A percentile compares a stretch with the other conserved stretches of the same genome.
Evolutionary conservation across 2,329 filamentous ascomycete species (phyloP).

Genomic region (Penicillium paneum): DNA sequence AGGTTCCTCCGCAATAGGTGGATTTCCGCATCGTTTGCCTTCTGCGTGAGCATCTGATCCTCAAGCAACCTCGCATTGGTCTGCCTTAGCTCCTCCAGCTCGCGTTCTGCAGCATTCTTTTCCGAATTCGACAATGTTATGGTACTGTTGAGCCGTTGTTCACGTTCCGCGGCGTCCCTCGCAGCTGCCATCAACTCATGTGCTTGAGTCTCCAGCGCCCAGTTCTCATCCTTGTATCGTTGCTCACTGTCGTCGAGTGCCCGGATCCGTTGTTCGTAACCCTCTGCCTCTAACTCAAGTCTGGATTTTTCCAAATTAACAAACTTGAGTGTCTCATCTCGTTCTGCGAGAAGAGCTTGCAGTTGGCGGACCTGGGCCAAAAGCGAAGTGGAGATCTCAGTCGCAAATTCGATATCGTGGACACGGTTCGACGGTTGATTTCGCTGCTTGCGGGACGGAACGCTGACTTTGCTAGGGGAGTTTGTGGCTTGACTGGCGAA

Average conservation of each 20-base stretch:
- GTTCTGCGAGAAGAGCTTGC: slow-evolving; percentile 78
- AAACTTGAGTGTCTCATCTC: slow-evolving; percentile 78
- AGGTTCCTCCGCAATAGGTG: slow-evolving; percentile 78
- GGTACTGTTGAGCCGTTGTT: slow-evolving; percentile 73
- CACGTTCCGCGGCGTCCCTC: slow-evolving; percentile 74
- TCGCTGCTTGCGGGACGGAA: slow-evolving; percentile 81
- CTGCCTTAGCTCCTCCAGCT: slow-evolving; percentile 85
- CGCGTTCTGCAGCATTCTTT: slow-evolving; percentile 74
- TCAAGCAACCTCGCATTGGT: slow-evolving; percentile 74
- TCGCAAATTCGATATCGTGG: slow-evolving; percentile 97
- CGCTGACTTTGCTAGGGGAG: slow-evolving; percentile 84
- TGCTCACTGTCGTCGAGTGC: slow-evolving; percentile 89
- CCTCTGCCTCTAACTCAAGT: slow-evolving; percentile 78
- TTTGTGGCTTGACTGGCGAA: slow-evolving; percentile 80
- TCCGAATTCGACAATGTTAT: slow-evolving; percentile 69
- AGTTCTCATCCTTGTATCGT: slow-evolving; percentile 97
- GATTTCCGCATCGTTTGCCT: slow-evolving; percentile 85
- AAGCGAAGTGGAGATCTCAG: slow-evolving; percentile 92
- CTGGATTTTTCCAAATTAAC: slow-evolving; percentile 71
- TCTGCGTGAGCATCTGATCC: slow-evolving; percentile 71
- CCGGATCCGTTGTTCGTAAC: slow-evolving; percentile 74
- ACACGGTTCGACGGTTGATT: slow-evolving; percentile 86
- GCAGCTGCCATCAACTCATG: slow-evolving; percentile 74
- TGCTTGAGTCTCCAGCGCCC: slow-evolving; percentile 89
- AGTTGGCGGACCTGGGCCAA: slow-evolving; percentile 91